Conservation (phyloP, 441 rosid species). For the Euphorbia schlechtendalii region DNA sequence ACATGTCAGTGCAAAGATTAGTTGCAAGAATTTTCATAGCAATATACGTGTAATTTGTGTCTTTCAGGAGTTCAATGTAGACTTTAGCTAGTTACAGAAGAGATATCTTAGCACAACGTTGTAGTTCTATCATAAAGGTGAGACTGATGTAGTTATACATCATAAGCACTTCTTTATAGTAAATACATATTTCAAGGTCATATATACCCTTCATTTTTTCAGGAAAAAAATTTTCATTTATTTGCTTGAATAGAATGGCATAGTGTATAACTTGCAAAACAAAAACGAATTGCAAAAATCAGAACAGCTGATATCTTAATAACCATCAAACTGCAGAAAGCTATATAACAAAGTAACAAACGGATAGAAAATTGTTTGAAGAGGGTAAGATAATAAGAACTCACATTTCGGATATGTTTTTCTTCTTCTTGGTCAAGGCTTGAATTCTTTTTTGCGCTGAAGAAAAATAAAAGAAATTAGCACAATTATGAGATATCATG, state of each 20-base stretch:
- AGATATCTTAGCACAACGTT: not conserved
- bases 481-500: constrained; percentile 21
- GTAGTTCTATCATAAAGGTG: not conserved
- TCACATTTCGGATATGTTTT: constrained; percentile 56
- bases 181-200: not conserved
- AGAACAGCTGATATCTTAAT: too few species aligned
- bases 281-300: not conserved
- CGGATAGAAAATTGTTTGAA: not conserved
- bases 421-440: constrained; percentile 33
- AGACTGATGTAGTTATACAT: not conserved
- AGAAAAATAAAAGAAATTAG: constrained; percentile 12
- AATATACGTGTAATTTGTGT: not conserved
- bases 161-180: not conserved
- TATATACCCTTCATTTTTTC: not conserved
- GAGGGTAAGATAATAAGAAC: constrained; percentile 23
- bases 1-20: too few species aligned
- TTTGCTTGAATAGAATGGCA: not conserved
- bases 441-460: constrained; percentile 44
- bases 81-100: too few species aligned
- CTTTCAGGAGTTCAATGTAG: not conserved
- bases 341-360: not conserved
- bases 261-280: not conserved
- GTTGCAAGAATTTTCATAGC: not conserved
- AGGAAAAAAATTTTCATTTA: not conserved
- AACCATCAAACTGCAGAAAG: not conserved